Base-by-base conservation (phyloP, 495 filamentous ascomycete genomes). In the Aspergillus diversus region DNA sequence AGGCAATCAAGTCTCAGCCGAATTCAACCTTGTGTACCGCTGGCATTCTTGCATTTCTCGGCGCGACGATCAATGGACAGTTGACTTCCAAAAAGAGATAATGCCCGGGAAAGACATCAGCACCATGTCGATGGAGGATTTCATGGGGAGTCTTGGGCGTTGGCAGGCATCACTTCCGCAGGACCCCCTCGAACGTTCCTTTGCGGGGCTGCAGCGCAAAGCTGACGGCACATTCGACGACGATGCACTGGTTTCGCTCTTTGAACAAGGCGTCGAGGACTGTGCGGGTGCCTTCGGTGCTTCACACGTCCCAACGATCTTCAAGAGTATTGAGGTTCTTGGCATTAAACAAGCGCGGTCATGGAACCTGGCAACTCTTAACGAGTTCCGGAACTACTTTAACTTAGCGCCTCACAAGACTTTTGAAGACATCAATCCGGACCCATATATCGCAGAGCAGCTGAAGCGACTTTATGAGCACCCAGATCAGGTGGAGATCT, bases 361-460 rank as follows among this genome's bases (percentile, higher is more conserved):
- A 17, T 96, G 93, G 93, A 91, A 92, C 63, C 68, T 93, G 27
- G 89, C 89, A 1, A 89, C 90, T 4, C 77, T 97, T 56, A 97
- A 97, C 72, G 93, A 97, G 73, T 93, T 97, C 77, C 81, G 93
- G 39, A 81, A 86, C 64, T 91, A 90, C 78, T 94, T 96, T 67
- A 87, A 86, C 9, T 77, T 97, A 16, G 83, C 87, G 61, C 85
- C 86, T 0, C 86, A 96, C 69, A 81, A 87, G 66, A 89, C 83
- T 0, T 97, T 97, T 58, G 89, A 93, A 63, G 89, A 92, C 59
- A 96, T 97, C 79, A 97, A 93, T 68, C 80, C 85, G 0, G 88
- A 97, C 69, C 86, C 86, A 7, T 83, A 85, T n/a, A 86, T 96
- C 33, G 84, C 87, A 11, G 82, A 90, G 17, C 82, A 88, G 55